phyloP scores from a whole-genome alignment of 108 stramenopile species.

The Nitzschia sp. region DNA sequence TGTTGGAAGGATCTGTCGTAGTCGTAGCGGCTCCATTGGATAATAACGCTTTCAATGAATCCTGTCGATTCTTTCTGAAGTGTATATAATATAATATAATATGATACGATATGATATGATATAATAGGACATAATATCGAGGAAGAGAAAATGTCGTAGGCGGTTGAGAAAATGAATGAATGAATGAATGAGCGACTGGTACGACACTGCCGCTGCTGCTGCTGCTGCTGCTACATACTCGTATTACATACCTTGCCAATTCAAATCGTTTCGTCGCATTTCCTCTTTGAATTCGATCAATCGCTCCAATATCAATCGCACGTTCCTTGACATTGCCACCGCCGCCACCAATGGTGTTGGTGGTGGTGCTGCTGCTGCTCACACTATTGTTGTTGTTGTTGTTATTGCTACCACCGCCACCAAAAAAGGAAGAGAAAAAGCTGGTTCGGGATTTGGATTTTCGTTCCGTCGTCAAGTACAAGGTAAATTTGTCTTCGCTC shows the following conservation, averaged over 20 bases:
- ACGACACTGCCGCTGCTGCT: background rate
- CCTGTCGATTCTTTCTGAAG: constrained; percentile 20
- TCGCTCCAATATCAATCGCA: constrained; percentile 74
- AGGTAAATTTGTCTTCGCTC: constrained; percentile 69
- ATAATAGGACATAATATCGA: background rate
- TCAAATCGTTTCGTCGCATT: constrained; percentile 23
- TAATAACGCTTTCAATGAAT: background rate
- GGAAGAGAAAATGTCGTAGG: too few species aligned
- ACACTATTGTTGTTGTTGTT: background rate
- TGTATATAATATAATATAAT: background rate
- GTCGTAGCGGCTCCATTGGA: background rate
- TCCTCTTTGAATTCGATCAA: constrained; percentile 83
- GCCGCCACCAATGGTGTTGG: background rate
- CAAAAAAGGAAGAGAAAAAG: background rate
- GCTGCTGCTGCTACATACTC: background rate
- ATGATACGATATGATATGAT: too few species aligned
- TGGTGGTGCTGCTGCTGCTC: background rate
- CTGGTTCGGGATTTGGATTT: background rate
- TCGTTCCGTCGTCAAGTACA: constrained; percentile 41
- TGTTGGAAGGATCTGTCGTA: background rate
- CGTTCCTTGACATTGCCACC: constrained; percentile 13
- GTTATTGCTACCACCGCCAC: background rate
- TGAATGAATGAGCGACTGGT: background rate
- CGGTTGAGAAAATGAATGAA: background rate
- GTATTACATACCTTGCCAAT: constrained; percentile 15